These are phyloP conservation scores for Russula earlei DNA, from an alignment of 768 basidiomycete genomes.

Conservation along the genomic window DNA sequence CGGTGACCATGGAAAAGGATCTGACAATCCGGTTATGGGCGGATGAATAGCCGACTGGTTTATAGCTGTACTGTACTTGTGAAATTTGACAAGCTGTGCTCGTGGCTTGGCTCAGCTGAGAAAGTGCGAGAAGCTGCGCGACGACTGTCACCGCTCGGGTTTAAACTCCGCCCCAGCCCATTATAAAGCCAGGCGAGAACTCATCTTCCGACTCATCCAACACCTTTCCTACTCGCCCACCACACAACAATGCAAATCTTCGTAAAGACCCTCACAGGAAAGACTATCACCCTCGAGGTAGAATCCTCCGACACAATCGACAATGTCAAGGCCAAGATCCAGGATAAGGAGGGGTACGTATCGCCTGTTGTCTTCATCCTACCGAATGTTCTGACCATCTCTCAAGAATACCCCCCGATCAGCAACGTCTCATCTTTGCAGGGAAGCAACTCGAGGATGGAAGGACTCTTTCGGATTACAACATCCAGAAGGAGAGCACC, in stretches of 20 bases:
- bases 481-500: slow-evolving; percentile 57
- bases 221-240: no score
- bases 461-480: slow-evolving; percentile 60
- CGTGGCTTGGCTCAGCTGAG: no score
- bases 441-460: slow-evolving; percentile 83
- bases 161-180: slow-evolving; percentile 10
- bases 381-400: background rate
- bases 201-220: background rate
- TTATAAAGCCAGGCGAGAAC: no score
- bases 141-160: background rate
- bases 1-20: slow-evolving; percentile 87
- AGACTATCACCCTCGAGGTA: slow-evolving; percentile 71
- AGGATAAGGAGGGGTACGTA: slow-evolving; percentile 75
- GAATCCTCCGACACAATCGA: slow-evolving; percentile 65
- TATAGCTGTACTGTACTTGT: background rate
- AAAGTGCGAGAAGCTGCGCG: background rate
- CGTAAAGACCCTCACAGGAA: slow-evolving; percentile 56
- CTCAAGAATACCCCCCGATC: slow-evolving; percentile 63
- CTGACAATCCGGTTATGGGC: slow-evolving; percentile 65
- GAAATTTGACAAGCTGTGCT: no score
- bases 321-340: slow-evolving; percentile 74
- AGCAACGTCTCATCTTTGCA: slow-evolving; percentile 72
- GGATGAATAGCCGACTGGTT: background rate
- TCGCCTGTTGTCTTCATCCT: background rate
- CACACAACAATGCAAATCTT: slow-evolving; percentile 38